Evolutionary conservation across 169 alveolate species (phyloP).

Genomic region (Plasmodium gaboni): DNA sequence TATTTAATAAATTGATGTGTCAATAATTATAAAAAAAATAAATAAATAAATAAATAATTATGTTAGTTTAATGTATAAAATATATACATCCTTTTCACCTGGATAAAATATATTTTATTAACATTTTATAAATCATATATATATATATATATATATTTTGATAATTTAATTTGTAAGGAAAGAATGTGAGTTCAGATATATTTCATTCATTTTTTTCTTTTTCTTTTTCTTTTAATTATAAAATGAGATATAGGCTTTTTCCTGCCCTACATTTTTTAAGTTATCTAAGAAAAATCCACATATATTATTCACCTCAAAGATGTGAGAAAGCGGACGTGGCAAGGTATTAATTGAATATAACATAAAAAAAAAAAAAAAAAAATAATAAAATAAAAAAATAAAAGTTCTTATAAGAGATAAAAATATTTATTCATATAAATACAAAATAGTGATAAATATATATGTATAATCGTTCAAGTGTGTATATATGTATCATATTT

Average conservation of each 20-base stretch:
- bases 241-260: constrained; percentile 72
- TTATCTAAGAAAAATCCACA: constrained; percentile 40
- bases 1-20: too few relatives aligned
- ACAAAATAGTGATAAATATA: background rate
- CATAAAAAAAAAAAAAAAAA: background rate
- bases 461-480: too few relatives aligned
- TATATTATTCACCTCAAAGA: constrained; percentile 61
- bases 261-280: constrained; percentile 58
- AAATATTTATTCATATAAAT: background rate
- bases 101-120: too few relatives aligned
- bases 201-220: background rate
- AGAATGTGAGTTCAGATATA: background rate
- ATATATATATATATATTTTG: background rate
- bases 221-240: background rate
- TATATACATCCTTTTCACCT: too few relatives aligned
- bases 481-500: background rate
- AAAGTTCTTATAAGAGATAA: background rate
- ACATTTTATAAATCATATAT: too few relatives aligned
- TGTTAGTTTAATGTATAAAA: too few relatives aligned
- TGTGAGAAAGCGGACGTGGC: constrained; percentile 73
- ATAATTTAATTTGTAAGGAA: background rate
- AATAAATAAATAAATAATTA: too few relatives aligned
- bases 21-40: too few relatives aligned
- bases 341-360: constrained; percentile 12
- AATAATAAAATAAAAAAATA: background rate